phyloP scores from a whole-genome alignment of 257 asterid species.

The Gentiana straminea region DNA sequence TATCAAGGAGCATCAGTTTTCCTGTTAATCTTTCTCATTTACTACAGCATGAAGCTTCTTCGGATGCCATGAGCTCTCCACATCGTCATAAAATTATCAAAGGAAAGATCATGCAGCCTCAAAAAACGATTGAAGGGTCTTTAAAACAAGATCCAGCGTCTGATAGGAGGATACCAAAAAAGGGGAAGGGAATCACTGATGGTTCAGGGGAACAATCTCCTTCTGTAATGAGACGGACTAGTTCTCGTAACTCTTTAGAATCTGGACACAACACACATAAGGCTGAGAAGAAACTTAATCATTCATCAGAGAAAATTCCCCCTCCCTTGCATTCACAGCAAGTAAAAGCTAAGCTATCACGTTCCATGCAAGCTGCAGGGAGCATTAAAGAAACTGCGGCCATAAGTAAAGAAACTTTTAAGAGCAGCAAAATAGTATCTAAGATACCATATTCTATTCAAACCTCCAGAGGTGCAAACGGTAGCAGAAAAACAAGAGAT shows the following conservation, averaged over 20 bases:
- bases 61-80: slow-evolving; percentile 19
- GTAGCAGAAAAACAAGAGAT: too few species aligned
- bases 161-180: slow-evolving; percentile 14
- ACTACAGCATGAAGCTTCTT: slow-evolving; percentile 14
- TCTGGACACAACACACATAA: slow-evolving; percentile 13
- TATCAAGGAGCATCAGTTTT: slow-evolving; percentile 4
- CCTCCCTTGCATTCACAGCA: slow-evolving; percentile 7
- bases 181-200: slow-evolving; percentile 17
- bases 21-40: slow-evolving; percentile 12
- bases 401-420: too few species aligned
- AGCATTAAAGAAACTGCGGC: too few species aligned
- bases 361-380: too few species aligned
- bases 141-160: slow-evolving; percentile 19
- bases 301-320: slow-evolving; percentile 11
- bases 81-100: slow-evolving; percentile 56
- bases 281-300: slow-evolving; percentile 19
- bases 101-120: slow-evolving; percentile 27
- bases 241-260: not conserved
- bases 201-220: not conserved
- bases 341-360: too few species aligned
- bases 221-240: slow-evolving; percentile 5
- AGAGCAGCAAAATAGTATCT: too few species aligned
- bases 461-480: too few species aligned
- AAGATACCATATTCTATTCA: too few species aligned
- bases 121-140: slow-evolving; percentile 25